These are phyloP conservation scores for Aspergillus biplanus DNA, from an alignment of 495 filamentous ascomycete genomes.

Conservation along the genomic window DNA sequence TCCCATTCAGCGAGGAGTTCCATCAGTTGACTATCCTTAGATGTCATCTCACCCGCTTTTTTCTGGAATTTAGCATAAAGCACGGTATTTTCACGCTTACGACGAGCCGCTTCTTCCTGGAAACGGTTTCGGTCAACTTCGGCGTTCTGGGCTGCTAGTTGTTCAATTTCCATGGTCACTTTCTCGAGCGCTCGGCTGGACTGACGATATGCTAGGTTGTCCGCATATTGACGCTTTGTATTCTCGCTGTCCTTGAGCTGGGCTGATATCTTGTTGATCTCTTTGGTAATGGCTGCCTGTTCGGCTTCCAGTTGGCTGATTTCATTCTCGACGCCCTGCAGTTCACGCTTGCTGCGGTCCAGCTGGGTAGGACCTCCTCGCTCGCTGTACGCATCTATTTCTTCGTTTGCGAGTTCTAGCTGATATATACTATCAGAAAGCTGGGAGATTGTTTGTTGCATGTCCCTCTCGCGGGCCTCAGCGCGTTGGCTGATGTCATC, in stretches of 20 bases:
- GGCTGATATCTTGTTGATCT: slow-evolving; percentile 77
- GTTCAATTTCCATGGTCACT: slow-evolving; percentile 69
- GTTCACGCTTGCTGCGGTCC: slow-evolving; percentile 66
- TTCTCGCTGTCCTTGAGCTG: slow-evolving; percentile 76
- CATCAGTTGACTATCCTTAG: slow-evolving; percentile 77
- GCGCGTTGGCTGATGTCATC: slow-evolving; percentile 76
- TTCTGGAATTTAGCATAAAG: slow-evolving; percentile 62
- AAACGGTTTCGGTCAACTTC: slow-evolving; percentile 79
- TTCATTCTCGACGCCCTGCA: slow-evolving; percentile 66
- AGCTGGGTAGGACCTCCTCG: slow-evolving; percentile 76
- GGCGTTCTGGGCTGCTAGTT: slow-evolving; percentile 79
- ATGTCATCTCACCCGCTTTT: slow-evolving; percentile 70
- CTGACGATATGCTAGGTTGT: slow-evolving; percentile 85
- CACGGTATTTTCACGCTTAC: slow-evolving; percentile 62
- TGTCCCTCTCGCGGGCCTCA: slow-evolving; percentile 69
- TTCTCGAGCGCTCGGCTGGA: slow-evolving; percentile 66
- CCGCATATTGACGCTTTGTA: slow-evolving; percentile 78
- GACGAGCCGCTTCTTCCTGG: slow-evolving; percentile 65
- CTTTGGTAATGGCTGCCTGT: slow-evolving; percentile 62
- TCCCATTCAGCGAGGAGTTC: slow-evolving; percentile 76
- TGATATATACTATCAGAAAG: slow-evolving; percentile 75
- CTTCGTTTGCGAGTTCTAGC: slow-evolving; percentile 70
- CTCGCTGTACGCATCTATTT: slow-evolving; percentile 80
- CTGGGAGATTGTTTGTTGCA: slow-evolving; percentile 71
- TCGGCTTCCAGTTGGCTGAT: slow-evolving; percentile 69